Evolutionary conservation across 129 eudicot genomes (phyloP), one percentile per base, ranked within the genome.

Genomic region (Flaveria sonorensis): DNA sequence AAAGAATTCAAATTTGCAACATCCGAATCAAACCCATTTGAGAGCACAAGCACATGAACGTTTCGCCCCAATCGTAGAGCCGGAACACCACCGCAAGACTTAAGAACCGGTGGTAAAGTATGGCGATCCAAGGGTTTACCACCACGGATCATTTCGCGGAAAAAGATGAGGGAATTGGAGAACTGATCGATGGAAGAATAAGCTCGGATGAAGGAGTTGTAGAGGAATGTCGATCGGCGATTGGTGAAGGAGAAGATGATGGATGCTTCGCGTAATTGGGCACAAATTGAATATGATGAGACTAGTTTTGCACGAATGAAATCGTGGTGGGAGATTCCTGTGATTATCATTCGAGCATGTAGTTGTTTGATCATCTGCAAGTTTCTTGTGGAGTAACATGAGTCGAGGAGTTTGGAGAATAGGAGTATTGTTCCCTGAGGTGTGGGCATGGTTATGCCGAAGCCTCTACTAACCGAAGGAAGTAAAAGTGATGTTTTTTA

Each of bases 201-300:
- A 2, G 86, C 86, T 16, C 87, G 62, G 67, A 88, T 85, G 48
- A 85, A 85, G 66, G 92, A 63, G 64, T 88, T 88, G 83, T 73
- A 83, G 26, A 85, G 86, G 67, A 88, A 88, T 55, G 89, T 85
- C 52, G 89, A 79, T 55, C 76, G 79, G 73, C 82, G 87, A 46
- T 81, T 85, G 36, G 83, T 77, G 73, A 68, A 4, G 51, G 81
- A 81, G 79, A 88, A 88, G 51, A 88, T 83, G 16, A 83, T 59
- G 4, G 77, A 68, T 66, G 92, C 89, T 71, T 85, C 81, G 73
- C 19, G 69, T 24, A 88, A 75, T 48, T 83, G 89, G 16, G 83
- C 45, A 43, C 89, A 85, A 4, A 81, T 26, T 14, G 89, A 28
- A 81, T 88, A 88, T 3, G 84, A 74, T 10, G 87, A 81, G 40